Evolutionary conservation across 768 basidiomycete genomes (phyloP).

Genomic region (Leucocoprinus leucothites): DNA sequence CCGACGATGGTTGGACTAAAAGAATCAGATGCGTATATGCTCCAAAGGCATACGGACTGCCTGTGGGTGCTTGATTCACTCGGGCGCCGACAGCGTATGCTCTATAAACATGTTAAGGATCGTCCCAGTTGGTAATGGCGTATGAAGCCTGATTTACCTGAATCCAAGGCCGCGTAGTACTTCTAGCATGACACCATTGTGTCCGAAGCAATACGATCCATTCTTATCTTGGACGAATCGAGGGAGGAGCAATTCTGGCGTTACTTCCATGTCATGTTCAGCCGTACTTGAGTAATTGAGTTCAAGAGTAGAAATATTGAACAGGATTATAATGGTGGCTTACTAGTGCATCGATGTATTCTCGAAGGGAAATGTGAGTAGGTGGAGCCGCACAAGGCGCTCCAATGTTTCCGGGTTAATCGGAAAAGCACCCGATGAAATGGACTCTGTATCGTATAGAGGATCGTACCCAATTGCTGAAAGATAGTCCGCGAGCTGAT

Average conservation of each 20-base stretch:
- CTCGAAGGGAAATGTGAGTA: conserved; percentile 34
- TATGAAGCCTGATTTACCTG: conserved; percentile 18
- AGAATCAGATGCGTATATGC: conserved; percentile 23
- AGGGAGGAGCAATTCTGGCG: conserved; percentile 19
- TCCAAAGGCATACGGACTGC: conserved; percentile 13
- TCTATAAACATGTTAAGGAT: conserved; percentile 13
- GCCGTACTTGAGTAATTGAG: conserved; percentile 15
- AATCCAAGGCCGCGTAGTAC: conserved; percentile 27
- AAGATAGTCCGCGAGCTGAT: conserved; percentile 24
- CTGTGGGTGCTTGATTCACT: conserved; percentile 19
- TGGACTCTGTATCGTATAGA: conserved; percentile 14
- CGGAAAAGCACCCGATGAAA: conserved; percentile 19
- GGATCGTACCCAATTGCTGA: conserved; percentile 20
- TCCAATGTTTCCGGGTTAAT: conserved; percentile 25
- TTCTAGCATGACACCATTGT: conserved; percentile 23
- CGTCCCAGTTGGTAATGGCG: not conserved
- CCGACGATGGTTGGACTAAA: conserved; percentile 27
- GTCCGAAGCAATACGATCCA: conserved; percentile 29
- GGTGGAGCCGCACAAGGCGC: conserved; percentile 23
- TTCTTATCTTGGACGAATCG: conserved; percentile 19
- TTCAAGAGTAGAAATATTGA: no score
- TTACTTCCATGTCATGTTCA: conserved; percentile 25
- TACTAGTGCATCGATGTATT: conserved; percentile 38
- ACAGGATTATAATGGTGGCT: no score
- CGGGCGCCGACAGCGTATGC: conserved; percentile 25